Evolutionary conservation across 2,329 filamentous ascomycete species (phyloP).

Genomic region (Ceratocystis cubensis): DNA sequence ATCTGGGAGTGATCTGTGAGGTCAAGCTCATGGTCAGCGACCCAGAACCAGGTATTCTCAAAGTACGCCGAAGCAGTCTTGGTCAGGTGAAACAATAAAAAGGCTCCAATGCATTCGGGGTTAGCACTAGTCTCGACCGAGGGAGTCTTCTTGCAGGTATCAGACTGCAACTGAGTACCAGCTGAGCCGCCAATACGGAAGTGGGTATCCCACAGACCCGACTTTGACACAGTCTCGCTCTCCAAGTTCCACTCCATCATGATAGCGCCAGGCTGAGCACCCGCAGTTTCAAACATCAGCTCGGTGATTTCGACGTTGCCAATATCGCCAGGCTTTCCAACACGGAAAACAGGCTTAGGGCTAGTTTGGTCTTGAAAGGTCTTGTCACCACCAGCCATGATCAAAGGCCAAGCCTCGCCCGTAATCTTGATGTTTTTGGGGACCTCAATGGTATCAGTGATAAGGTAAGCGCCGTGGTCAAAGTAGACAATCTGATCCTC

Average conservation of each 20-base stretch:
- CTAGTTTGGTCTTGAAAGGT: slow-evolving; percentile 63
- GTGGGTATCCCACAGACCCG: slow-evolving; percentile 91
- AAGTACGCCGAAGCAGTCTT: slow-evolving; percentile 56
- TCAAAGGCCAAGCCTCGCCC: slow-evolving; percentile 81
- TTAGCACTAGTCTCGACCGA: slow-evolving; percentile 48
- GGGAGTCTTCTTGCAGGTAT: slow-evolving; percentile 68
- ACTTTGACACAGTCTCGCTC: slow-evolving; percentile 51
- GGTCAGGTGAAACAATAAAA: slow-evolving; percentile 55
- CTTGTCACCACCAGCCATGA: slow-evolving; percentile 63
- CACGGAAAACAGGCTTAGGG: slow-evolving; percentile 72
- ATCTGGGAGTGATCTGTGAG: slow-evolving; percentile 60
- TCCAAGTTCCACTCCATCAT: slow-evolving; percentile 85
- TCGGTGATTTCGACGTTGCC: slow-evolving; percentile 82
- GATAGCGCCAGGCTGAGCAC: slow-evolving; percentile 74
- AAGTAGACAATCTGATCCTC: slow-evolving; percentile 59
- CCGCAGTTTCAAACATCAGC: slow-evolving; percentile 71
- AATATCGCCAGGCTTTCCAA: slow-evolving; percentile 63
- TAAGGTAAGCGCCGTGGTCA: slow-evolving; percentile 60
- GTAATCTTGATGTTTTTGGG: slow-evolving; percentile 75
- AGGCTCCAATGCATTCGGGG: slow-evolving; percentile 59
- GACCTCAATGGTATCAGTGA: slow-evolving; percentile 57
- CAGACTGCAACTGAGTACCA: slow-evolving; percentile 69
- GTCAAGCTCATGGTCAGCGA: slow-evolving; percentile 82
- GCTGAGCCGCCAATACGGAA: slow-evolving; percentile 79
- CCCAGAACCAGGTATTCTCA: slow-evolving; percentile 87